Percentiles rank a stretch among this genome's conserved stretches.
These are phyloP conservation scores for Ophiostoma montium DNA, from an alignment of 2,329 filamentous ascomycete species.

Conservation along the genomic window DNA sequence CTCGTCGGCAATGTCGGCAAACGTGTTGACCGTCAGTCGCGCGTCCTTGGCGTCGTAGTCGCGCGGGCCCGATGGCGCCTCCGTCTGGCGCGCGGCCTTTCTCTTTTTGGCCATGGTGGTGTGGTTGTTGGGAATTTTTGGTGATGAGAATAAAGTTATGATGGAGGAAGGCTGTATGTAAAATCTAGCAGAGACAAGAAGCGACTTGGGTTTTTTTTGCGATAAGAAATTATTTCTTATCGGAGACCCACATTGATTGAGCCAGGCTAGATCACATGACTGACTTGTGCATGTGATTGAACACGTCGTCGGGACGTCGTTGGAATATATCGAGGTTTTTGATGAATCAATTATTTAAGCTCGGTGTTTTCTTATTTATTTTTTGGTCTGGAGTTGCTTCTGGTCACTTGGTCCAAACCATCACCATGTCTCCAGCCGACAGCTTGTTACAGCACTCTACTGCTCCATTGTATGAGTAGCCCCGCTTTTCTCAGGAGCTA, in stretches of 20 bases:
- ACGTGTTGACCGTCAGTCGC: slow-evolving; percentile 48
- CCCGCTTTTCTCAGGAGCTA: too few relatives aligned
- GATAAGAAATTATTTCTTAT: slow-evolving; percentile 9
- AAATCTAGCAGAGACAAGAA: neutral
- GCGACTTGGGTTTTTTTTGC: slow-evolving; percentile 5
- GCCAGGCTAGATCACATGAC: neutral
- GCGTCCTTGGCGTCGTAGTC: slow-evolving; percentile 44
- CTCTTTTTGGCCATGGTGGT: slow-evolving; percentile 49
- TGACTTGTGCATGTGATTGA: too few relatives aligned
- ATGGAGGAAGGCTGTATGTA: neutral
- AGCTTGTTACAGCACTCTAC: too few relatives aligned
- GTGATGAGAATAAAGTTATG: neutral
- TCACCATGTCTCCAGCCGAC: too few relatives aligned
- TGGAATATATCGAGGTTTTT: too few relatives aligned
- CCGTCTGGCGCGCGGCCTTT: slow-evolving; percentile 45
- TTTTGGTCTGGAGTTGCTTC: too few relatives aligned
- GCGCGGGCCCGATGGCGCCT: slow-evolving; percentile 34
- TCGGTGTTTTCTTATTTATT: neutral
- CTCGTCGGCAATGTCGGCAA: slow-evolving; percentile 79
- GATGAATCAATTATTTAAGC: too few relatives aligned
- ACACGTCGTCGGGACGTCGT: neutral
- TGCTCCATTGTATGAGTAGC: too few relatives aligned
- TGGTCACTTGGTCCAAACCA: too few relatives aligned
- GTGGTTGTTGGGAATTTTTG: neutral
- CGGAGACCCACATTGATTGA: neutral